phyloP scores from a whole-genome alignment of 2,329 filamentous ascomycete species.

The Endoconidiophora polonica region DNA sequence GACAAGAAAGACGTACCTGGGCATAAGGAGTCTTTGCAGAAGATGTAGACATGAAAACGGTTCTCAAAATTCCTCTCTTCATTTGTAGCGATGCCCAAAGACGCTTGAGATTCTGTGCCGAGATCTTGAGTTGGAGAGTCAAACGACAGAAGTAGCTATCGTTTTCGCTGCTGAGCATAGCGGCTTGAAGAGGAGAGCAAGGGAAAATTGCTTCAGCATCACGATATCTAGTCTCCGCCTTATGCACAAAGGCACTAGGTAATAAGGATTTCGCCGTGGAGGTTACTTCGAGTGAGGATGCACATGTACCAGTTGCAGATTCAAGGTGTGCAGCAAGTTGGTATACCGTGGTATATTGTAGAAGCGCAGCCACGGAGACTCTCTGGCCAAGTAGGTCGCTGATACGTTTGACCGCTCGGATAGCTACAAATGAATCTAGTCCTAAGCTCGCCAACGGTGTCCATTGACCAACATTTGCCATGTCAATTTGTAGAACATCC shows the following conservation, averaged over 20 bases:
- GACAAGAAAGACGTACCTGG: constrained; percentile 48
- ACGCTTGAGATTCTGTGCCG: constrained; percentile 19
- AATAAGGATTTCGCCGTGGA: constrained; percentile 14
- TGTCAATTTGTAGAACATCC: constrained; percentile 28
- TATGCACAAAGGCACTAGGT: constrained; percentile 18
- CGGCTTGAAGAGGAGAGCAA: constrained; percentile 45
- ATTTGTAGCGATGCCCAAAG: constrained; percentile 29
- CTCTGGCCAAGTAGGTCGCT: constrained; percentile 27
- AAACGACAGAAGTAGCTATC: constrained; percentile 58
- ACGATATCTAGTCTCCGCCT: constrained; percentile 14
- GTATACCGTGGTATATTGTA: constrained; percentile 51
- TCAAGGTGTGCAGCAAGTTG: constrained; percentile 30
- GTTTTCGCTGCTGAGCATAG: constrained; percentile 37
- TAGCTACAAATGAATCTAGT: constrained; percentile 69
- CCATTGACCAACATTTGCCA: constrained; percentile 37
- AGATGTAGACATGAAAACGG: constrained; percentile 53
- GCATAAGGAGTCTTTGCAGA: constrained; percentile 45
- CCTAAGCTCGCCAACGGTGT: constrained; percentile 65
- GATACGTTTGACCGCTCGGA: constrained; percentile 46
- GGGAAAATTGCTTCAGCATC: constrained; percentile 45
- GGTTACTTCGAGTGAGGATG: too few relatives aligned
- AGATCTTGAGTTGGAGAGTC: constrained; percentile 39
- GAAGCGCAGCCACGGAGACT: constrained; percentile 49
- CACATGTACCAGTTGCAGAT: background rate
- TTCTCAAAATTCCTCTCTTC: constrained; percentile 63